Base-by-base conservation (phyloP, 305 asterid species). In the Fraxinus albicans region DNA sequence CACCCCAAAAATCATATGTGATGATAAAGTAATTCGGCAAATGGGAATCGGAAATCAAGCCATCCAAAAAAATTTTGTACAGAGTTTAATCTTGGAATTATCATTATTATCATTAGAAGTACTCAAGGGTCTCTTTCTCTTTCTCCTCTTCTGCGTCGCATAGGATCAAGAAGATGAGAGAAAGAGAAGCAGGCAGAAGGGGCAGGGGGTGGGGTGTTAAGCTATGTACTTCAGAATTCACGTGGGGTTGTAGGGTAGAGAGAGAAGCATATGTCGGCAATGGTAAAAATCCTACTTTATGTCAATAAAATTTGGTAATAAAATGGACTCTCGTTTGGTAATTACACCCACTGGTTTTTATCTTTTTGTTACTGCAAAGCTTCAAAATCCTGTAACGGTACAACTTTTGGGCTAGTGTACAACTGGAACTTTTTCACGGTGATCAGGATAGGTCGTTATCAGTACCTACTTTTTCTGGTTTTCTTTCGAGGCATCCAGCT, bases 161-260 rank as follows among this genome's bases (percentile, higher is more conserved):
- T 72, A 60, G 47, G 50, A 80, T 78, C 47, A 77, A 80, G 79
- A 82, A 73, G 88, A 50, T 79, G 73, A 55, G 83, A 10, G 85
- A 44, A 77, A 23, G 83, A 60, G 70, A 17, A 3, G 8, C 19
- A 44, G 65, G 60, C 29, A 77, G 77, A 50, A 23, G 81, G 40
- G 40, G 40, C 40, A 0, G 40, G 27, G 77, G 81, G 76, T 77
- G 75, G 34, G 74, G 80, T n/a, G 76, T 27, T 47, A 50, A 33
- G 86, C 38, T 8, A 69, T 2, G 38, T 27, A 80, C 79, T 44
- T n/a, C 80, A 85, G 86, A 25, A 80, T 74, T 90, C 90, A 85
- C 88, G 92, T 86, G 90, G 89, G 91, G 81, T 6, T 73, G 84
- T 36, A 35, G 36, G 47, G 9, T 29, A 47, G 60, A 4, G 60